A percentile compares a stretch with the other conserved stretches of the same genome.
phyloP scores from a whole-genome alignment of 2,329 filamentous ascomycete genomes.

The Harringtonia lauricola region DNA sequence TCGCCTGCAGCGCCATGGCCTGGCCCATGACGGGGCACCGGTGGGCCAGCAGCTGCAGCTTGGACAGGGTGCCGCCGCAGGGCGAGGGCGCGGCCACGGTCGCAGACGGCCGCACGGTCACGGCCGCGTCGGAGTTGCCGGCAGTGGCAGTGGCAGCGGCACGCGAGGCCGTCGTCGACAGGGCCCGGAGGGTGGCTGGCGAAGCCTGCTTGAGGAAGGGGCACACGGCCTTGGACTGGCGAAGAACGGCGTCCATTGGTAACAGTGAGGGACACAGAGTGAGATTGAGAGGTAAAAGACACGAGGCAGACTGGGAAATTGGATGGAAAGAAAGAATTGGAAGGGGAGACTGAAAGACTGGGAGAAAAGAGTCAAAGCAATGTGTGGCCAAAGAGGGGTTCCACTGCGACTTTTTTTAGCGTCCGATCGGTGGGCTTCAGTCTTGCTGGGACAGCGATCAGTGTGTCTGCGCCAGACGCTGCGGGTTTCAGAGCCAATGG shows the following conservation, averaged over 20 bases:
- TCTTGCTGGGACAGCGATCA: too few species aligned
- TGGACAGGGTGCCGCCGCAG: conserved; percentile 90
- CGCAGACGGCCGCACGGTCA: too few species aligned
- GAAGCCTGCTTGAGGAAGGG: conserved; percentile 94
- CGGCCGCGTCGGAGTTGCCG: conserved; percentile 26
- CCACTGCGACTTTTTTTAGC: too few species aligned
- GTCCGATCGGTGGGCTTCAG: too few species aligned
- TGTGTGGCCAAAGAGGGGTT: not conserved
- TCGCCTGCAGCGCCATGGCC: conserved; percentile 78
- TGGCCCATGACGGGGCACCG: conserved; percentile 99
- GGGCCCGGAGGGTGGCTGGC: conserved; percentile 77
- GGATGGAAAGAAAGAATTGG: not conserved
- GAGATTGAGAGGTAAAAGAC: not conserved
- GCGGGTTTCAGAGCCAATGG: too few species aligned
- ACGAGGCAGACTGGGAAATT: not conserved
- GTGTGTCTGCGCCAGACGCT: too few species aligned
- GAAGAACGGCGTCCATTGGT: conserved; percentile 83
- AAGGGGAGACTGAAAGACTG: not conserved
- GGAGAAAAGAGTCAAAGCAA: not conserved
- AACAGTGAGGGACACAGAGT: not conserved
- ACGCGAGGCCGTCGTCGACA: conserved; percentile 64
- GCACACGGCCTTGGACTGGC: conserved; percentile 93
- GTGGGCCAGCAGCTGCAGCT: conserved; percentile 85
- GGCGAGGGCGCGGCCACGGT: conserved; percentile 38
- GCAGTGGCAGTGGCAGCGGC: conserved; percentile 18